phyloP scores from a whole-genome alignment of 768 basidiomycete species.

The Xerocomus potaroensis region DNA sequence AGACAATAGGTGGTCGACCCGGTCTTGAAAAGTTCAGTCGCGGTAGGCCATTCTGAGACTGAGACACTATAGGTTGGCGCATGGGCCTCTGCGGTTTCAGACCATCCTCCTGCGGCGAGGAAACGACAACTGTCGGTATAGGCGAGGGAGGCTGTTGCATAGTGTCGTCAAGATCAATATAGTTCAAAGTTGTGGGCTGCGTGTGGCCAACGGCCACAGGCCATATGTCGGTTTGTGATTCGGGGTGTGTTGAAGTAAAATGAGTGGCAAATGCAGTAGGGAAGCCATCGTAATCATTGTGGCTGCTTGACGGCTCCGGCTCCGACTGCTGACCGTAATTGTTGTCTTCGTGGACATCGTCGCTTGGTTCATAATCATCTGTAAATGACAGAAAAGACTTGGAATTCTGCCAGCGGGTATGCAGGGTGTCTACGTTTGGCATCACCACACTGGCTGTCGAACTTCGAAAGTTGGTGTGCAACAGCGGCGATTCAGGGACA shows the following conservation, averaged over 20 bases:
- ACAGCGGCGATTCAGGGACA: constrained; percentile 41
- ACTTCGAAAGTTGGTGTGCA: constrained; percentile 45
- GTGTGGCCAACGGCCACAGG: constrained; percentile 4
- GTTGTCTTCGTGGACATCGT: constrained; percentile 37
- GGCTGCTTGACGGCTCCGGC: neutral
- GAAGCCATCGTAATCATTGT: constrained; percentile 2
- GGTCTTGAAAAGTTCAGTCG: constrained; percentile 64
- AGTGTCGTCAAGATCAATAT: constrained; percentile 6
- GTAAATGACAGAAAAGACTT: constrained; percentile 27
- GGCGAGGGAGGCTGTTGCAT: constrained; percentile 21
- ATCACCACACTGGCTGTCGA: constrained; percentile 37
- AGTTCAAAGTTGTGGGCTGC: constrained; percentile 6
- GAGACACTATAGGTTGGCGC: constrained; percentile 40
- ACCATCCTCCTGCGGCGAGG: constrained; percentile 35
- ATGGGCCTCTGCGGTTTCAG: constrained; percentile 21
- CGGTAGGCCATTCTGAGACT: constrained; percentile 23
- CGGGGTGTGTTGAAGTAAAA: neutral
- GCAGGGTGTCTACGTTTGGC: constrained; percentile 14
- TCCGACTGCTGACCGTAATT: constrained; percentile 27
- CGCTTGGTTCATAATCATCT: constrained; percentile 32
- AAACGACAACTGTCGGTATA: constrained; percentile 54
- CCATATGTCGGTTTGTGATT: constrained; percentile 15
- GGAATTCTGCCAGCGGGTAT: constrained; percentile 12
- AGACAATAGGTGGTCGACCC: constrained; percentile 41
- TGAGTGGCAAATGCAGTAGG: constrained; percentile 1